Base-by-base conservation (phyloP, 1,139 yeast species). In the Hyphopichia buzzinii region DNA sequence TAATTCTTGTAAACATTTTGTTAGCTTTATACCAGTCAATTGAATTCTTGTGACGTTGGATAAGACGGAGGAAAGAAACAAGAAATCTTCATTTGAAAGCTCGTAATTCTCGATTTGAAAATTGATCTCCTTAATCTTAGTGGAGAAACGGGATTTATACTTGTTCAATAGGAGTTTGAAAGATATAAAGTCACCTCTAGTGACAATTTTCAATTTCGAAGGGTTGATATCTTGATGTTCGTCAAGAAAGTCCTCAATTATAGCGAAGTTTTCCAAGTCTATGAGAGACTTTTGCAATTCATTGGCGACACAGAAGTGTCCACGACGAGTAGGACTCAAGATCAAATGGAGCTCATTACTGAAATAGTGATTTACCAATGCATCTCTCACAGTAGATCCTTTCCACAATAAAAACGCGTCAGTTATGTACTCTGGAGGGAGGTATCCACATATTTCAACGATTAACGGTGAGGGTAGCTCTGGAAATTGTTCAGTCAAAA, bases 131-230 rank as follows among this genome's bases (percentile, higher is more conserved):
- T 38, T 38, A 1, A 52, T 43, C 13, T 45, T 31, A 2, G 25
- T 26, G 2, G 28, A 23, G 5, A 66, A 43, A 27, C 62, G 35
- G 0, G 34, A 36, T 17, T 50, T 35, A 35, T 51, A 57, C 19
- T 49, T 46, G 3, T 32, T 33, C 35, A 67, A 46, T 17, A 67
- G 41, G 2, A 48, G 47, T 26, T 48, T 54, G 39, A 66, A 42
- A 3, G 67, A 56, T 23, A 43, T 40, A 42, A 63, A 62, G 40
- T 65, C 72, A 13, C 61, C 59, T 12, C 68, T 66, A 16, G 64
- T 54, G n/a, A 59, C 44, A 23, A 67, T 43, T 14, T 62, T 41
- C 13, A 62, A 30, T 33, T 50, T 51, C 8, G 42, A 37, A 2
- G 73, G 72, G 10, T 45, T 46, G 14, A 66, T 48, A 33, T 60